A percentile compares a stretch with the other conserved stretches of the same genome.
Conservation (phyloP, 768 basidiomycete genomes). For the Lactarius quietus region DNA sequence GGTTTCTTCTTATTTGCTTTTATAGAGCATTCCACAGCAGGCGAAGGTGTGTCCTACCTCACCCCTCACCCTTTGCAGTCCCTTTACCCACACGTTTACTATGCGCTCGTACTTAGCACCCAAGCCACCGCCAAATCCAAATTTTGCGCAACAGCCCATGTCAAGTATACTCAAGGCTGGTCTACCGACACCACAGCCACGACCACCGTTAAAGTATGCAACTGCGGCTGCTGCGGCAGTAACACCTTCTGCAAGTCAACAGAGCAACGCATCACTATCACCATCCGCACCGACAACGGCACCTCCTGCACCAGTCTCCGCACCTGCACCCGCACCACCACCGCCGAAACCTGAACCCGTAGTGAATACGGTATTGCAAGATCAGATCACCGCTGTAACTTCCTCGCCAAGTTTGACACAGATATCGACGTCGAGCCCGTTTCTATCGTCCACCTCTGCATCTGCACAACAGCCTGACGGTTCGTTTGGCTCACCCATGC, state of each 20-base stretch:
- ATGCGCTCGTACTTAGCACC: constrained; percentile 34
- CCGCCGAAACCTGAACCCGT: constrained; percentile 31
- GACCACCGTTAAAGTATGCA: constrained; percentile 84
- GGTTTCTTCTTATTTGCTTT: constrained; percentile 14
- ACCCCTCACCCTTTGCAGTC: not conserved
- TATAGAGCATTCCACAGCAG: constrained; percentile 59
- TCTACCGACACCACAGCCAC: constrained; percentile 52
- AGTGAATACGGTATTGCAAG: constrained; percentile 29
- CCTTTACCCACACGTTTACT: not conserved
- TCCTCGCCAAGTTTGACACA: constrained; percentile 86
- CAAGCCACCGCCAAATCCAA: constrained; percentile 78
- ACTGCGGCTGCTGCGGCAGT: constrained; percentile 80
- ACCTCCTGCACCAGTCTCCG: constrained; percentile 38
- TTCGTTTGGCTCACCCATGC: constrained; percentile 68
- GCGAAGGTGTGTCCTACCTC: constrained; percentile 48
- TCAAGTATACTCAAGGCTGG: constrained; percentile 71
- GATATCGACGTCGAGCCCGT: constrained; percentile 76
- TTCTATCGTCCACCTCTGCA: constrained; percentile 66
- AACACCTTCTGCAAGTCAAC: constrained; percentile 31
- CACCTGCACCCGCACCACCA: constrained; percentile 37
- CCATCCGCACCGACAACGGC: constrained; percentile 37
- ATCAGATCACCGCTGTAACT: constrained; percentile 39
- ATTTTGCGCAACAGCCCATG: constrained; percentile 78
- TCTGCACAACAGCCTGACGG: constrained; percentile 60
- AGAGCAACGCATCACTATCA: constrained; percentile 36